Evolutionary conservation across 2,329 filamentous ascomycete species (phyloP), one percentile per base, ranked within the genome.

Genomic region (Didymella arachidicola): DNA sequence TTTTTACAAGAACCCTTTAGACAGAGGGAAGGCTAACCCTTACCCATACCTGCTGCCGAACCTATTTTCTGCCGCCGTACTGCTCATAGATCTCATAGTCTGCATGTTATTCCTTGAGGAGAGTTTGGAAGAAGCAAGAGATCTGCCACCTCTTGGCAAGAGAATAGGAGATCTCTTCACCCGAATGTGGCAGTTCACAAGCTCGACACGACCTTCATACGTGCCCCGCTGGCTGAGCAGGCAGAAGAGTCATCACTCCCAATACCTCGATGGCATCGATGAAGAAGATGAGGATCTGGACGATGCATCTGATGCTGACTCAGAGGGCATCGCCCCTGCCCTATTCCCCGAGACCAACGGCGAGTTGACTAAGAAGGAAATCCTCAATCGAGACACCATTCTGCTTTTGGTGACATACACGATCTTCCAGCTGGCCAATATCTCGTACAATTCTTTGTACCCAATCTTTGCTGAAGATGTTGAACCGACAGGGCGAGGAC

Each of bases 381-480:
- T 97, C 1, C 83, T 94, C 49, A 96, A 91, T 70, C 84, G 88
- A 57, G 93, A 95, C 59, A 97, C 93, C 0, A 75, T 97, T 12
- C 81, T 96, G 2, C 84, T 99, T 0, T 84, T 99, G 6, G 75
- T 86, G 51, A 96, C 93, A 0, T 98, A 97, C 72, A 86, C 97
- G 42, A 89, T 98, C 48, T 99, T 98, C 73, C 93, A 97, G 71
- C 83, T 99, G 5, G 89, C 91, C 60, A 98, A 98, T 76, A 92
- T 97, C 65, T 93, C 92, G 3, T 99, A 93, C 83, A 97, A 97
- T 78, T 94, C 92, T 18, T 82, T 99, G 0, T 99, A 96, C 70
- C 95, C 95, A 0, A 94, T 98, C 53, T 99, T 98, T 69, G 91
- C 89, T 0, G 88, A 93, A 53, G 87, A 90, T 0, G 77, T 84